Evolutionary conservation across 768 basidiomycete genomes (phyloP).

Genomic region (Dentipellis sp.): DNA sequence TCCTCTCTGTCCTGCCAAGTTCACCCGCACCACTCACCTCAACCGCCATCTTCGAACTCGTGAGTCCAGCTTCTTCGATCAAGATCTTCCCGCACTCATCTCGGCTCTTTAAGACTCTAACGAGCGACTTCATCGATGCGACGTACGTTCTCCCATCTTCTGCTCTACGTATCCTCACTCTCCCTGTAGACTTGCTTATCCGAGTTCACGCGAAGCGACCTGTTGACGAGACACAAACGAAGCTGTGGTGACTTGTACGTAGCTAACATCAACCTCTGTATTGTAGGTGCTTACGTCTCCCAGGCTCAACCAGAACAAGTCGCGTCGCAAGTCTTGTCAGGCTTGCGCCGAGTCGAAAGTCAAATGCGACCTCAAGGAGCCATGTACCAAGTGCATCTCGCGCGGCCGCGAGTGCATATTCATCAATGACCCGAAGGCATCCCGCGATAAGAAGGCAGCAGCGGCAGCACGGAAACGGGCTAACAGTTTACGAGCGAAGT

Average conservation of each 20-base stretch:
- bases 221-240: slow-evolving; percentile 56
- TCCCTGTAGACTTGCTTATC: slow-evolving; percentile 43
- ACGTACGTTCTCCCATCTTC: slow-evolving; percentile 26
- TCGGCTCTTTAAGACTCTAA: slow-evolving; percentile 45
- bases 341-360: slow-evolving; percentile 62
- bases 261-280: slow-evolving; percentile 7
- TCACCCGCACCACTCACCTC: slow-evolving; percentile 58
- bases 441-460: slow-evolving; percentile 13
- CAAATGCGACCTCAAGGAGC: slow-evolving; percentile 53
- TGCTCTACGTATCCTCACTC: not conserved
- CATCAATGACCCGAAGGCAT: slow-evolving; percentile 16
- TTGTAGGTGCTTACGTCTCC: not conserved
- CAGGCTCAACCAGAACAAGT: slow-evolving; percentile 36
- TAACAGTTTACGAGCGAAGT: slow-evolving; percentile 1
- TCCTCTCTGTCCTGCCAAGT: slow-evolving; percentile 55
- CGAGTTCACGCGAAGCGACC: slow-evolving; percentile 60
- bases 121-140: slow-evolving; percentile 52
- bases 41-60: slow-evolving; percentile 59
- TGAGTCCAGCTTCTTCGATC: slow-evolving; percentile 21
- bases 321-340: slow-evolving; percentile 54
- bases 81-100: not conserved
- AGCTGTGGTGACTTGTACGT: slow-evolving; percentile 54
- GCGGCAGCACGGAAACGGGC: slow-evolving; percentile 11
- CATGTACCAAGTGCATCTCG: slow-evolving; percentile 52
- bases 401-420: slow-evolving; percentile 54